Evolutionary conservation across 148 eudicot genomes (phyloP).

Genomic region (Oxyria digyna): DNA sequence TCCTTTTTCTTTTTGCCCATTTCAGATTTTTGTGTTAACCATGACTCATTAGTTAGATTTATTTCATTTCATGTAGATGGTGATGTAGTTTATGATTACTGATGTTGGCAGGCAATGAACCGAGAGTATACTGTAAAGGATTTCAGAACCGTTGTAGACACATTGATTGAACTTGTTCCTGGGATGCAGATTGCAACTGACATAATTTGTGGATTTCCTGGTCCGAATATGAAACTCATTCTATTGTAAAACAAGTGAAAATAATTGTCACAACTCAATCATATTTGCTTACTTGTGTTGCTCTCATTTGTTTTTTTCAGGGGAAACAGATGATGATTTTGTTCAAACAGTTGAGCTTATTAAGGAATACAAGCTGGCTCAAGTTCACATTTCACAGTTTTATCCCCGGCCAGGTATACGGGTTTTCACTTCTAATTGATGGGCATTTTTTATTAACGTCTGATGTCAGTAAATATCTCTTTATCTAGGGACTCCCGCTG

Average conservation of each 20-base stretch:
- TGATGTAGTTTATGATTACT: not conserved
- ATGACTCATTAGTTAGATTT: not conserved
- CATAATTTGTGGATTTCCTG: constrained; percentile 98
- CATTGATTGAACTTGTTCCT: constrained; percentile 75
- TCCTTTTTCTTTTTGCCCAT: not conserved
- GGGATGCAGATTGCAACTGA: constrained; percentile 99
- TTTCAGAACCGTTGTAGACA: constrained; percentile 79
- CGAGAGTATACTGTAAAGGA: constrained; percentile 84
- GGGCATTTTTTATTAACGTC: not conserved
- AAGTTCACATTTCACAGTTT: constrained; percentile 98
- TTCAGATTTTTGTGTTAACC: not conserved
- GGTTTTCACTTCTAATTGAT: not conserved
- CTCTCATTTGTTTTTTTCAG: constrained; percentile 27
- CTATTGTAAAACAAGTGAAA: not conserved
- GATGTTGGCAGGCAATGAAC: constrained; percentile 69
- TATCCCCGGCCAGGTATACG: constrained; percentile 92
- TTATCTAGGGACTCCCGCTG: constrained; percentile 83
- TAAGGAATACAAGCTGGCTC: constrained; percentile 73
- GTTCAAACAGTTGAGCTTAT: constrained; percentile 64
- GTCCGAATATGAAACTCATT: constrained; percentile 20
- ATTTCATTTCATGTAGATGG: not conserved
- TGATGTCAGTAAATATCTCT: not conserved
- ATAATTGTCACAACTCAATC: not conserved
- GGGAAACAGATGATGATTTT: constrained; percentile 96
- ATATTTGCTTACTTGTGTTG: not conserved